Evolutionary conservation across 225 moss, liverwort and hornwort genomes (phyloP).

Genomic region (Polytrichum commune): DNA sequence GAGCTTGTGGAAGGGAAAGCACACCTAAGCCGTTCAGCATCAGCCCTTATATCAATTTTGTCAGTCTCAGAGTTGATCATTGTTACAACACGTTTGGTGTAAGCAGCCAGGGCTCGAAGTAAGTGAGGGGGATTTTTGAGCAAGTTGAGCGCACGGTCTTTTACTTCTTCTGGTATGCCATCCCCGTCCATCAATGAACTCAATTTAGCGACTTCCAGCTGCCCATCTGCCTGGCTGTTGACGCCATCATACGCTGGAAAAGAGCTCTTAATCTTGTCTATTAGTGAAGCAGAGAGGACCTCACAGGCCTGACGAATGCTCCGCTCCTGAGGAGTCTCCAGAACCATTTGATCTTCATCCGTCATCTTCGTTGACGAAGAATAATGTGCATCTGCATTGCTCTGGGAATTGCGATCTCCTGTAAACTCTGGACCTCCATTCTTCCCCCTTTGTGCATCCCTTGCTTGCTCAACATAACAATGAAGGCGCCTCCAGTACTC

Average conservation of each 20-base stretch:
- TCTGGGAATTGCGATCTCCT: slow-evolving; percentile 48
- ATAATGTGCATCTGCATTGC: slow-evolving; percentile 45
- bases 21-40: slow-evolving; percentile 96
- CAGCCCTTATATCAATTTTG: slow-evolving; percentile 87
- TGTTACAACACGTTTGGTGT: slow-evolving; percentile 69
- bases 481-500: slow-evolving; percentile 92
- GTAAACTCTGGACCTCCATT: slow-evolving; percentile 50
- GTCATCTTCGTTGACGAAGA: slow-evolving; percentile 48
- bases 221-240: slow-evolving; percentile 57
- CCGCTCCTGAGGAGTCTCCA: slow-evolving; percentile 78
- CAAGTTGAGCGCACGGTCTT: slow-evolving; percentile 67
- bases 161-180: slow-evolving; percentile 74
- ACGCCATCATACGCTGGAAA: slow-evolving; percentile 80
- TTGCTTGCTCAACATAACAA: slow-evolving; percentile 79
- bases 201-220: slow-evolving; percentile 64
- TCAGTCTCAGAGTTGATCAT: slow-evolving; percentile 74
- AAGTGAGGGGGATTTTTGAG: slow-evolving; percentile 71
- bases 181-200: slow-evolving; percentile 83
- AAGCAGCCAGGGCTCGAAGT: slow-evolving; percentile 66
- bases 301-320: slow-evolving; percentile 81
- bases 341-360: slow-evolving; percentile 56
- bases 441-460: slow-evolving; percentile 82
- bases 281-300: slow-evolving; percentile 63
- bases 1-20: slow-evolving; percentile 7
- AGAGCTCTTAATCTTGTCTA: slow-evolving; percentile 75